phyloP scores from a whole-genome alignment of 345 rosid genomes.

The Aurinia saxatilis region DNA sequence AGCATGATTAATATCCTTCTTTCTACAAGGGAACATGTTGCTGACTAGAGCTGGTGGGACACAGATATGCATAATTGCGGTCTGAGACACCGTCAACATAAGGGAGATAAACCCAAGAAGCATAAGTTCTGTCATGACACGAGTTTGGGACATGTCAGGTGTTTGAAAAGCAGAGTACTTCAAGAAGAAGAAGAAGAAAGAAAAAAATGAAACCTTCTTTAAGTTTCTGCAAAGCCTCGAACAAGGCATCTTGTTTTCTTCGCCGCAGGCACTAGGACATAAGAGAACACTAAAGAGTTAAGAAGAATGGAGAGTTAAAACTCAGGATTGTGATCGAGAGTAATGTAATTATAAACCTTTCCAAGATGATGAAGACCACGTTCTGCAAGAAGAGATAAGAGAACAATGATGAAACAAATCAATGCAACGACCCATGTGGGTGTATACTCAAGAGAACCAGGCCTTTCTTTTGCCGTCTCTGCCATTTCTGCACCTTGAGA shows the following conservation, averaged over 20 bases:
- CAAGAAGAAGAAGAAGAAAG: not conserved
- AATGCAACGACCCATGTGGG: constrained; percentile 84
- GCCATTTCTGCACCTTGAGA: constrained; percentile 30
- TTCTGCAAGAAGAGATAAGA: constrained; percentile 56
- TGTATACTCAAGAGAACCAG: constrained; percentile 48
- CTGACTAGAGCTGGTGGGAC: constrained; percentile 42
- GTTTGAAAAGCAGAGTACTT: not conserved
- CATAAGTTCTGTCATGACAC: constrained; percentile 69
- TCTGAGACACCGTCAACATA: constrained; percentile 58
- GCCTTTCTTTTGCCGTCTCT: constrained; percentile 33
- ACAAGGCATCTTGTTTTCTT: constrained; percentile 47
- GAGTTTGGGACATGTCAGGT: constrained; percentile 20
- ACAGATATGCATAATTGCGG: constrained; percentile 49
- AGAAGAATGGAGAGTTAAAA: not conserved
- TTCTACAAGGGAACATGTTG: constrained; percentile 74
- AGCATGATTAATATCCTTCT: constrained; percentile 23
- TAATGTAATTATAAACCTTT: constrained; percentile 37
- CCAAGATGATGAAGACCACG: constrained; percentile 73
- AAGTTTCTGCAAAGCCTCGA: constrained; percentile 67
- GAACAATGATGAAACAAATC: constrained; percentile 62
- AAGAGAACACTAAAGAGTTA: constrained; percentile 4
- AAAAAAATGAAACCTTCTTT: constrained; percentile 53
- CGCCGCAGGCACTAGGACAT: constrained; percentile 44
- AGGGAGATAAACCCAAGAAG: constrained; percentile 88
- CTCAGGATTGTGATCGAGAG: not conserved